Evolutionary conservation across 441 rosid species (phyloP), one percentile per base, ranked within the genome.

Genomic region (Hura crepitans): DNA sequence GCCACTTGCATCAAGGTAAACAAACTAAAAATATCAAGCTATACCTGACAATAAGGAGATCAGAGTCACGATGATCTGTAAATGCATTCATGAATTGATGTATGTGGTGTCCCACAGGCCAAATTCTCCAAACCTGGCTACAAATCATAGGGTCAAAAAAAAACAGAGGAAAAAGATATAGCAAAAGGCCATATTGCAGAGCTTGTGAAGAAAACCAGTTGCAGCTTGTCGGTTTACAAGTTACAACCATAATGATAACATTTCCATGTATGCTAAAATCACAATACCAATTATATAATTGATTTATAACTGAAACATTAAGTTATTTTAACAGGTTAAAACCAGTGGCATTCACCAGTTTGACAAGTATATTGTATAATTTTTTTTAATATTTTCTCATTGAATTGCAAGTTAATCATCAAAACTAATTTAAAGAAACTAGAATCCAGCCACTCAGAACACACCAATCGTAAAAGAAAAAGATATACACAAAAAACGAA

Each of bases 51-150:
- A 92, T 89, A 55, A 96, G 91, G 77, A 87, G 81, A 81, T 95
- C 98, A 45, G 98, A 95, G 81, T 92, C 98, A 25, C 97, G 97
- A 77, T 92, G 99, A 78, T 95, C 99, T 0, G 96, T 90, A 80
- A 95, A 95, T 65, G 98, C 99, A 84, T 81, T 88, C 96, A 91
- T 95, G 78, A 92, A 95, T 33, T 85, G 85, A 85, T 95, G 87
- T 50, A 92, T 73, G 70, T 80, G 87, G 53, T 85, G 80, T 73
- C 99, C 98, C 57, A 88, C 72, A 5, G 99, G 98, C 86, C 93
- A 81, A 80, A 92, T 86, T 85, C 84, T 91, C 98, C 98, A 92
- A 0, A 95, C 85, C 99, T 92, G 83, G 35, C 51, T 9, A 78
- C 64, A 84, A 62, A 72, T 23, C 66, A 74, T n/a, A 58, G 49